Base-by-base conservation (phyloP, 352 stramenopile genomes). In the Phytophthora pseudosyringae region DNA sequence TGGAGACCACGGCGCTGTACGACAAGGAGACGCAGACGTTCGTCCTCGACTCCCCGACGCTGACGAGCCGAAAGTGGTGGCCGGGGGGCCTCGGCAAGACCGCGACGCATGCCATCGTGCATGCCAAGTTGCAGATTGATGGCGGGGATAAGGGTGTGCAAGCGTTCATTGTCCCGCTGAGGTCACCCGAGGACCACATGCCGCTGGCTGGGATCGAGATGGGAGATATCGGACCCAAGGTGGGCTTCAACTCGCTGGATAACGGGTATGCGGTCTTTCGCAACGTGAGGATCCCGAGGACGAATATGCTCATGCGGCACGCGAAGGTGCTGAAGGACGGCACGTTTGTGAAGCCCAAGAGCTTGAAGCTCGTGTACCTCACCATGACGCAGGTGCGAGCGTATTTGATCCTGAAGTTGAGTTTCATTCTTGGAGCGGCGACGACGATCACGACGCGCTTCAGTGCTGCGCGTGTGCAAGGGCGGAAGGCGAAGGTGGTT, bases 21-120 rank as follows among this genome's bases (percentile, higher is more conserved):
- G 69, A 98, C 44, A 83, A 85, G 45, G 66, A 83, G 15, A 81
- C 64, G 1, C 84, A 98, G 36, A 89, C 96, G 61, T 99, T 96
- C 63, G 73, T 98, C 16, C 87, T 99, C 54, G 57, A 99, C 74
- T 97, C 92, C 7, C 96, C 96, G 0, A 98, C 94, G 6, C 57
- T 99, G 29, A 98, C 95, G 44, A 88, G 81, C 38, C 81, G 83
- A 52, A 99, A 99, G 72, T 99, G 97, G 84, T 99, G 97, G 97
- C 95, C 94, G 3, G 64, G 57, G 25, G 64, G 64, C 5, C 50
- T 71, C 1, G 64, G 64, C 36, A 71, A 71, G 50, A 67, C 64
- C 6, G 64, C 57, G 2, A 71, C 57, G 12, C 64, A 71, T 67
- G 64, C 57, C 0, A 59, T 71, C 32, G 64, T 71, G 3, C 57